Percentiles rank a stretch among this genome's conserved stretches.
Conservation (phyloP, 2,329 filamentous ascomycete genomes). For the Diaporthe citriasiana region DNA sequence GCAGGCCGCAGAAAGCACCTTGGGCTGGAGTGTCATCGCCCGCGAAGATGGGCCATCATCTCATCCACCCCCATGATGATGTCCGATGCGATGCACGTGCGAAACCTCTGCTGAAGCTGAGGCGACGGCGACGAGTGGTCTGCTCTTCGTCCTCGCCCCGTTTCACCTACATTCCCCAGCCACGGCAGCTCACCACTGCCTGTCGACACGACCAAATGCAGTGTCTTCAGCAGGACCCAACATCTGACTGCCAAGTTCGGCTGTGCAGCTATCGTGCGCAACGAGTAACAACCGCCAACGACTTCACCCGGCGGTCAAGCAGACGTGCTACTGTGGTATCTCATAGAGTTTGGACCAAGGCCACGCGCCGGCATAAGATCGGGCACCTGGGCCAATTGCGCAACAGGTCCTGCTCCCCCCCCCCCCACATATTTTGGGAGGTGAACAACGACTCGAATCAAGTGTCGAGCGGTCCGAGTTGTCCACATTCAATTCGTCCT, state of each 20-base stretch:
- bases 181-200: background rate
- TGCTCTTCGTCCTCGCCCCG: constrained; percentile 1
- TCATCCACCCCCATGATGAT: constrained; percentile 19
- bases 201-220: background rate
- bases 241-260: constrained; percentile 21
- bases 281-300: background rate
- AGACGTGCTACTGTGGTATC: constrained; percentile 27
- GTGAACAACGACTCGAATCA: constrained; percentile 22
- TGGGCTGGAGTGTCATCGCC: constrained; percentile 4
- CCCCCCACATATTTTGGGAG: background rate
- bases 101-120: constrained; percentile 26
- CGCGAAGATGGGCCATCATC: constrained; percentile 15
- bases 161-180: constrained; percentile 30
- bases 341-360: constrained; percentile 28
- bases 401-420: background rate
- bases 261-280: constrained; percentile 2
- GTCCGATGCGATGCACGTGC: constrained; percentile 27
- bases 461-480: constrained; percentile 26
- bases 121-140: constrained; percentile 12
- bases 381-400: constrained; percentile 9
- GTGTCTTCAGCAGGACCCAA: background rate
- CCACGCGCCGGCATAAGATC: constrained; percentile 18
- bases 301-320: constrained; percentile 25
- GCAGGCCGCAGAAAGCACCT: background rate
- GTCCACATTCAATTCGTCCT: constrained; percentile 18